phyloP scores from a whole-genome alignment of 129 eudicot genomes.

The Dittrichia graveolens region DNA sequence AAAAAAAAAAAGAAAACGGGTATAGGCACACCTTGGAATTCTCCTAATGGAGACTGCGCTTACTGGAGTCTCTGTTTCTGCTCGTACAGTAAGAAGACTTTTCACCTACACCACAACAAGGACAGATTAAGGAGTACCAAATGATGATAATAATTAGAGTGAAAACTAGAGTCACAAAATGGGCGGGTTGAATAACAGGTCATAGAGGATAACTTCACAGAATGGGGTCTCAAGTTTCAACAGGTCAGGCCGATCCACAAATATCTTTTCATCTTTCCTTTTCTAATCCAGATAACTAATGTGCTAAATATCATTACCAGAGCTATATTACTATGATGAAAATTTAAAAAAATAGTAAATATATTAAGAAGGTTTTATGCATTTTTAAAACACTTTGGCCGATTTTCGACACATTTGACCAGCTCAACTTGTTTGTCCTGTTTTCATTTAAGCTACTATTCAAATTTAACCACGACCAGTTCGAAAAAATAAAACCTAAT shows the following conservation, averaged over 20 bases:
- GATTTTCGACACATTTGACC: conserved; percentile 1
- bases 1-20: neutral
- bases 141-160: neutral
- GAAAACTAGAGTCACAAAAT: neutral
- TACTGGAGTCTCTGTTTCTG: conserved; percentile 99
- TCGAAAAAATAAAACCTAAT: neutral
- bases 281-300: neutral
- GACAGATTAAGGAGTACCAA: neutral
- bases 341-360: neutral
- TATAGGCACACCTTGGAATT: conserved; percentile 68
- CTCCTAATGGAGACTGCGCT: conserved; percentile 97
- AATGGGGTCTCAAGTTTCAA: neutral
- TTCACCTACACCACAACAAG: conserved; percentile 56
- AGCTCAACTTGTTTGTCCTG: neutral
- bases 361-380: neutral
- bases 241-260: neutral
- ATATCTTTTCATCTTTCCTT: neutral
- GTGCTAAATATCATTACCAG: neutral
- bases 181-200: neutral
- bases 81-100: conserved; percentile 93
- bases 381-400: conserved; percentile 2
- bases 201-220: neutral
- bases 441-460: neutral
- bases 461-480: too few species aligned
- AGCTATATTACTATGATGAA: neutral